A percentile compares a stretch with the other conserved stretches of the same genome.
Evolutionary conservation across 176 grass and related monocot species (phyloP).

Genomic region (Hsuehochloa calcarea): DNA sequence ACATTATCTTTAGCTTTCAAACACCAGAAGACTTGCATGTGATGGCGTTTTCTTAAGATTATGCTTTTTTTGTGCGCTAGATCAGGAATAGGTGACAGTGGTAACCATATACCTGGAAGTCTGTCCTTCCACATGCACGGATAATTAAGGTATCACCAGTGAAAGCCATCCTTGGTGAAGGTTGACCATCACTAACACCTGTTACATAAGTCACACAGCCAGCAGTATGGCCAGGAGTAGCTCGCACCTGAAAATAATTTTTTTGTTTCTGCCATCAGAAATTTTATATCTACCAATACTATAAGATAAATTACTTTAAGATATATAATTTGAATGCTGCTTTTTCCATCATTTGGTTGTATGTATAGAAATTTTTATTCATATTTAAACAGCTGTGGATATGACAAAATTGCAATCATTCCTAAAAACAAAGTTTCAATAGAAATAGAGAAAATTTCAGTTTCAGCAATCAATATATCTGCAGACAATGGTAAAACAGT

Average conservation of each 20-base stretch:
- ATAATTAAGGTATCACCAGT: slow-evolving; percentile 91
- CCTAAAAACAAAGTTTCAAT: slow-evolving; percentile 6
- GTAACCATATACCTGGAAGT: slow-evolving; percentile 78
- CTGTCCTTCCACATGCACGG: slow-evolving; percentile 91
- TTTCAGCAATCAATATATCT: not conserved
- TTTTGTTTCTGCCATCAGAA: slow-evolving; percentile 11
- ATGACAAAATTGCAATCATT: not conserved
- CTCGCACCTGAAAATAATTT: slow-evolving; percentile 62
- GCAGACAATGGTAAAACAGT: not conserved
- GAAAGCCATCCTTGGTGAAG: slow-evolving; percentile 88
- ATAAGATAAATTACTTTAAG: not conserved
- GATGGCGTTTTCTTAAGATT: not conserved
- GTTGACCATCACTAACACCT: slow-evolving; percentile 69
- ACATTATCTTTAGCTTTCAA: not conserved
- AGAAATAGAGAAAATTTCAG: not conserved
- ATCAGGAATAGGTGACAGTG: not conserved
- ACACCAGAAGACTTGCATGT: not conserved
- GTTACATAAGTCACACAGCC: slow-evolving; percentile 95
- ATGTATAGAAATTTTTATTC: not conserved
- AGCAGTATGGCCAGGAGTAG: slow-evolving; percentile 89
- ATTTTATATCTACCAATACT: not conserved
- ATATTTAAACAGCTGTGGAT: not conserved
- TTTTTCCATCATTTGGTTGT: not conserved
- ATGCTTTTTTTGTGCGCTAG: not conserved
- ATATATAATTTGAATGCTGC: not conserved